phyloP scores from a whole-genome alignment of 2,329 filamentous ascomycete genomes.

The Diaporthe longicolla region DNA sequence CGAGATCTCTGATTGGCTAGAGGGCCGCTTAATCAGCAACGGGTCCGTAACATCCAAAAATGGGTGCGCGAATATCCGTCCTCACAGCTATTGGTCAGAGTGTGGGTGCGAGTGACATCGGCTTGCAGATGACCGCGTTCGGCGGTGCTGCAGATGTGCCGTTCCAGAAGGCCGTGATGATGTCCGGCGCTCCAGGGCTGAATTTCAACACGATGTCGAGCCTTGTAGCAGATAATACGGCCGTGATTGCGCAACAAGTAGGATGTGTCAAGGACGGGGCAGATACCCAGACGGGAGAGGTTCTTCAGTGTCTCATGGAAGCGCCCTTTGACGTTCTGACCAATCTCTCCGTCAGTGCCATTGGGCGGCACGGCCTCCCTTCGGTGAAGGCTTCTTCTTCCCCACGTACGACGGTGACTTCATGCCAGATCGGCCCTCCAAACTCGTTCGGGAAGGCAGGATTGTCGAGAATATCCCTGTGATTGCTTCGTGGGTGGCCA shows the following conservation, averaged over 20 bases:
- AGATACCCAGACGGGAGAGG: slow-evolving; percentile 28
- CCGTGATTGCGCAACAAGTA: slow-evolving; percentile 43
- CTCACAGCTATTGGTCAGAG: slow-evolving; percentile 51
- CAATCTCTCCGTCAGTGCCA: slow-evolving; percentile 47
- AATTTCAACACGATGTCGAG: slow-evolving; percentile 50
- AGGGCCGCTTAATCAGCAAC: no score
- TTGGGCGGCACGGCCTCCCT: slow-evolving; percentile 45
- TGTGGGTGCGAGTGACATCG: slow-evolving; percentile 50
- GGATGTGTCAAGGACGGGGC: slow-evolving; percentile 41
- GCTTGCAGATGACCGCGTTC: slow-evolving; percentile 48
- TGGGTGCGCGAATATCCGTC: no score
- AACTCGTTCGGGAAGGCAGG: slow-evolving; percentile 47
- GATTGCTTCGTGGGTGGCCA: slow-evolving; percentile 44
- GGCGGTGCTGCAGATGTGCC: slow-evolving; percentile 46
- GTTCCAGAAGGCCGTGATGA: slow-evolving; percentile 51
- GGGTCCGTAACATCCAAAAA: no score
- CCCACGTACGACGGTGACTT: slow-evolving; percentile 48
- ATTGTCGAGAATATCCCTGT: slow-evolving; percentile 44
- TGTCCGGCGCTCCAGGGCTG: slow-evolving; percentile 49
- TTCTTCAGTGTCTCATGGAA: slow-evolving; percentile 46
- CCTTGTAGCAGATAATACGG: slow-evolving; percentile 47
- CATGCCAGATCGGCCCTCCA: slow-evolving; percentile 47
- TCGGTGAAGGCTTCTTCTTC: slow-evolving; percentile 46
- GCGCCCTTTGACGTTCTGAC: slow-evolving; percentile 43
- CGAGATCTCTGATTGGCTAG: no score